Conservation (phyloP, 2,329 filamentous ascomycete species). For the Rhexocercosporidium sp. region DNA sequence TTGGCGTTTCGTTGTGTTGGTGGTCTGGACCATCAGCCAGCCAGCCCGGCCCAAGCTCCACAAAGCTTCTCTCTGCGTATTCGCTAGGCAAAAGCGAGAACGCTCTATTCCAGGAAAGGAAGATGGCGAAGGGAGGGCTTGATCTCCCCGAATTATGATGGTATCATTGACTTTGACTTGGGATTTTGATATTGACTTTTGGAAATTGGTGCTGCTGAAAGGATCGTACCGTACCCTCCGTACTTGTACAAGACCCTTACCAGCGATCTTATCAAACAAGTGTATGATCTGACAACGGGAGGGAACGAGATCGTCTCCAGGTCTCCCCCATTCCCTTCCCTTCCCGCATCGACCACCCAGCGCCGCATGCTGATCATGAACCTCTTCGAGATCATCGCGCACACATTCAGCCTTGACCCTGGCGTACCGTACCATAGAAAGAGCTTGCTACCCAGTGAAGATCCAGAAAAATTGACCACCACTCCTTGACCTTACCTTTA, state of each 20-base stretch:
- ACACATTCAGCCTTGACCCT: not conserved
- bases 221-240: not conserved
- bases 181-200: not conserved
- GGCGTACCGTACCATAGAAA: not conserved
- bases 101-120: not conserved
- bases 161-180: not conserved
- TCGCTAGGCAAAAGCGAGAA: not conserved
- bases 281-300: slow-evolving; percentile 11
- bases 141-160: not conserved
- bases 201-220: not conserved
- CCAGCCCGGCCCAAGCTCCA: too few relatives aligned
- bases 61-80: not conserved
- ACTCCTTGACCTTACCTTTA: not conserved
- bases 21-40: not conserved
- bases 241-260: not conserved
- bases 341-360: not conserved
- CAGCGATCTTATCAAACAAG: slow-evolving; percentile 5
- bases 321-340: not conserved
- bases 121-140: not conserved
- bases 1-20: not conserved
- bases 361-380: slow-evolving; percentile 24
- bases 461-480: not conserved
- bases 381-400: not conserved
- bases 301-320: slow-evolving; percentile 13
- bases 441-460: not conserved